phyloP scores from a whole-genome alignment of 495 filamentous ascomycete genomes.

The Umbilicaria muhlenbergii region DNA sequence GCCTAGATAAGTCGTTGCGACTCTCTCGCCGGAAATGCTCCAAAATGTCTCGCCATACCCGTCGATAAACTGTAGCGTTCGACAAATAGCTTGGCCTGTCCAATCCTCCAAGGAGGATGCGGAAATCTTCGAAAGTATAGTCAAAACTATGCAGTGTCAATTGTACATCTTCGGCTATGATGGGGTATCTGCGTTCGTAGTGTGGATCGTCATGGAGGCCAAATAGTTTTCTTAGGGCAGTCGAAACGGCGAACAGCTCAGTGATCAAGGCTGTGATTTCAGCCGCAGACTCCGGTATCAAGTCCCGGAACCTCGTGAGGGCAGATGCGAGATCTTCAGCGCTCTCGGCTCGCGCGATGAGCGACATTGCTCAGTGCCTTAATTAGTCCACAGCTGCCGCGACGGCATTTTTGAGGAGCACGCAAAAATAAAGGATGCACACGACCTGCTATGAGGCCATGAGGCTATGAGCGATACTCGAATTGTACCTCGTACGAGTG shows the following conservation, averaged over 20 bases:
- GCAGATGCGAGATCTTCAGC: constrained; percentile 38
- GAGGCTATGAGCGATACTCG: too few species aligned
- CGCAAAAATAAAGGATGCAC: too few species aligned
- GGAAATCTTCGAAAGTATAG: constrained; percentile 37
- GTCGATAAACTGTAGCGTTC: constrained; percentile 25
- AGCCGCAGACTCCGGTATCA: constrained; percentile 34
- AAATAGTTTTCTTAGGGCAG: constrained; percentile 31
- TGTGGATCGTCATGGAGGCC: constrained; percentile 18
- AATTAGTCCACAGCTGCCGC: too few species aligned
- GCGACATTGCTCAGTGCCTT: constrained; percentile 21
- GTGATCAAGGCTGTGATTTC: constrained; percentile 39
- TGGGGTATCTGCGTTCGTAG: constrained; percentile 19
- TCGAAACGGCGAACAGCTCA: constrained; percentile 37
- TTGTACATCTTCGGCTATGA: constrained; percentile 28
- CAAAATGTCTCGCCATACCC: constrained; percentile 36
- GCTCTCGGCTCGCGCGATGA: constrained; percentile 32
- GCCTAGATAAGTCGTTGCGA: constrained; percentile 28
- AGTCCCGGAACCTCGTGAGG: constrained; percentile 32
- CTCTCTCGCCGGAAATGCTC: constrained; percentile 35
- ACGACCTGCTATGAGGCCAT: too few species aligned
- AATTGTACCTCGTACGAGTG: too few species aligned
- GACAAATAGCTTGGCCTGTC: constrained; percentile 19
- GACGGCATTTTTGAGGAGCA: too few species aligned
- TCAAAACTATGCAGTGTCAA: constrained; percentile 30
- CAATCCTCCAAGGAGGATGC: constrained; percentile 32